phyloP scores from a whole-genome alignment of 768 basidiomycete species.

The Gyrodon lividus region DNA sequence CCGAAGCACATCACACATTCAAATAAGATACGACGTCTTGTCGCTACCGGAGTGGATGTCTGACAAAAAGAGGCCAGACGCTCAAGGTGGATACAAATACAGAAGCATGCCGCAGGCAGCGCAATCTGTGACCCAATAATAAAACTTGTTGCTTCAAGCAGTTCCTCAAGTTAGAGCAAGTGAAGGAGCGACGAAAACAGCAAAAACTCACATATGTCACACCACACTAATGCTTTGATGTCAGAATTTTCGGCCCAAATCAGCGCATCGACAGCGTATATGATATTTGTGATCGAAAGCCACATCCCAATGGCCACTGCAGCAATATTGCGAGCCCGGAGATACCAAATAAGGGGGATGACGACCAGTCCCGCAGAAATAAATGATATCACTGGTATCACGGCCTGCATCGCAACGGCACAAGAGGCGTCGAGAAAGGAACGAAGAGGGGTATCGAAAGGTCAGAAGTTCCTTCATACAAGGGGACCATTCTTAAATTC shows the following conservation, averaged over 20 bases:
- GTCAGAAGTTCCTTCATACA: background rate
- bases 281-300: slow-evolving; percentile 48
- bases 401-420: slow-evolving; percentile 25
- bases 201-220: slow-evolving; percentile 63
- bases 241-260: slow-evolving; percentile 53
- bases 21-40: slow-evolving; percentile 41
- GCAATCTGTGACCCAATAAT: slow-evolving; percentile 52
- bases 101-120: slow-evolving; percentile 58
- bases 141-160: slow-evolving; percentile 53
- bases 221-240: slow-evolving; percentile 58
- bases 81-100: slow-evolving; percentile 55
- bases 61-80: slow-evolving; percentile 47
- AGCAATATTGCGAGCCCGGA: slow-evolving; percentile 42
- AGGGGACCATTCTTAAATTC: slow-evolving; percentile 16
- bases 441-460: slow-evolving; percentile 17
- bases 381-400: slow-evolving; percentile 43
- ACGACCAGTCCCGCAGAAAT: slow-evolving; percentile 41
- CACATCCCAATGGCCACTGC: slow-evolving; percentile 49
- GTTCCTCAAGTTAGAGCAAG: slow-evolving; percentile 2
- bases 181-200: background rate
- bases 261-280: slow-evolving; percentile 56
- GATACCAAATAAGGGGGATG: slow-evolving; percentile 41
- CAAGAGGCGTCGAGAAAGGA: slow-evolving; percentile 8
- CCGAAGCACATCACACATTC: slow-evolving; percentile 51
- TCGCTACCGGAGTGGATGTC: slow-evolving; percentile 32